Evolutionary conservation across 2,329 filamentous ascomycete species (phyloP), one percentile per base, ranked within the genome.

Genomic region (Colletotrichum noveboracense): DNA sequence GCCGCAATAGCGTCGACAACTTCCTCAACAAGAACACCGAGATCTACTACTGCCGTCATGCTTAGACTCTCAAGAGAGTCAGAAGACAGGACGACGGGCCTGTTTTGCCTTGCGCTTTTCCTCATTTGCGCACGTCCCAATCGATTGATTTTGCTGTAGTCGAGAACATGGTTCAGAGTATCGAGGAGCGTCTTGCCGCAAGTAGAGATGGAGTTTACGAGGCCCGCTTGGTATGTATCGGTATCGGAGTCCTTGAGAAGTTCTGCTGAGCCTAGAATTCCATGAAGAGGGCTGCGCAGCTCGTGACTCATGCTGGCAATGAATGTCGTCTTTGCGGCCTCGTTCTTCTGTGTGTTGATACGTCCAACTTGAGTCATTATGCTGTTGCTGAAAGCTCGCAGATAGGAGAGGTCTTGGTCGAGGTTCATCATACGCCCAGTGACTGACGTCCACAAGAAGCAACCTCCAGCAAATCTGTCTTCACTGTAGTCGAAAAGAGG

Each of bases 251-350:
- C 87, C 26, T 85, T 84, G 5, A 91, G 81, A 52, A 90, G 87
- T 70, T 90, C 88, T 2, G 86, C 84, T 77, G 83, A 90, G 1
- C 88, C 89, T 0, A 92, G 81, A 56, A 92, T 91, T 2, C 90
- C 90, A 75, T 92, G 90, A 3, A 92, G 80, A 0, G 90, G 90
- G 6, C 87, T 90, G 36, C 90, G 84, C 16, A 92, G 80, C 71
- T 92, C 90, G 79, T 92, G 90, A 21, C 89, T 91, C 76, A 92
- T 91, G 32, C 88, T 90, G 2, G 89, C 89, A 56, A 92, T 90
- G 74, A 92, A 91, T 12, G 90, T 89, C 1, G 88, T 87, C 77
- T 92, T 92, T 56, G 90, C 89, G 24, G 86, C 85, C 71, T 89
- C 87, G 4, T 86, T 88, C 34, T 87, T 87, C 43, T 88, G 81